Evolutionary conservation across 2,329 filamentous ascomycete genomes (phyloP), one percentile per base, ranked within the genome.

Genomic region (Geosmithia putterillii): DNA sequence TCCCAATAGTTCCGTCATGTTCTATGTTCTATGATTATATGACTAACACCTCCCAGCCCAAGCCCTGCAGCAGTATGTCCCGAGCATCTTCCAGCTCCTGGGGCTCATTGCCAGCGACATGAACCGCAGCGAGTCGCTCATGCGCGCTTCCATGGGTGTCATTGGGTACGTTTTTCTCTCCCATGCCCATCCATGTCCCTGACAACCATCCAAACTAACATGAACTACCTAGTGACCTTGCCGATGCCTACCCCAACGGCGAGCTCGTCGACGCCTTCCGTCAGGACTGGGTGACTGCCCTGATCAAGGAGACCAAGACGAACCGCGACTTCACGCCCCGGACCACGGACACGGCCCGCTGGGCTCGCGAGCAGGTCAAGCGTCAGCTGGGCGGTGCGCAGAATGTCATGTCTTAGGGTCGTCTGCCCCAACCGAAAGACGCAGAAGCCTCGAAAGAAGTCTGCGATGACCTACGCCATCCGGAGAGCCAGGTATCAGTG

Each of bases 301-400:
- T 98, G 71, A 89, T 95, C 57, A 89, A 90, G 66, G 89, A 96
- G 62, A 90, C 87, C 40, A 85, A 89, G 56, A 76, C 79, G 46
- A 95, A 92, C 71, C 82, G 86, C 53, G 89, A 96, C 40, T 95
- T 86, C 69, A 75, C 81, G 53, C 58, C 76, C 22, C 84, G 89
- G 49, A 98, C 92, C 3, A 82, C 92, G 51, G 87, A 95, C 51
- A 96, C 92, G 40, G 92, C 92, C 58, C 84, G 90, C 55, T 98
- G 92, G 92, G 89, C 92, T 49, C 83, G 90, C 47, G 92, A 96
- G 66, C 88, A 95, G 62, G 89, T 96, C 62, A 96, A 95, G 75
- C 84, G 87, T 55, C 92, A 98, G 65, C 66, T 81, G 42, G 73
- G 74, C 46, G 75, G 75, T 50, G 41, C 60, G 57, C 53, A 67